Conservation (phyloP, 257 asterid species). For the Plantago elongata region DNA sequence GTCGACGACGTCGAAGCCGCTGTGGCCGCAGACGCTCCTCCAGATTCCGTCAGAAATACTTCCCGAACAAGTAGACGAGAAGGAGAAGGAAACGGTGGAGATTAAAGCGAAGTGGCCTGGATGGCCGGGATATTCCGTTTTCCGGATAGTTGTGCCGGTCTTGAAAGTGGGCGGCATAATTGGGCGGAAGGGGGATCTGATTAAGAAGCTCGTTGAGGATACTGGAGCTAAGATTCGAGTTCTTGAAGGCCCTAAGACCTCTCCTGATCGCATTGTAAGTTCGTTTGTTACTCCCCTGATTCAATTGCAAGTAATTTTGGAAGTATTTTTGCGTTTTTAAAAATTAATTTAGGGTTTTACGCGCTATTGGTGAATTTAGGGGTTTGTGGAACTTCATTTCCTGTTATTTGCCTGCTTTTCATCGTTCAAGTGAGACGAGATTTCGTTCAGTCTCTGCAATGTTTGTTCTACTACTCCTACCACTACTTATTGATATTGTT, state of each 20-base stretch:
- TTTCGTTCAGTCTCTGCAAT: too few relatives aligned
- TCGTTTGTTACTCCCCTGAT: not conserved
- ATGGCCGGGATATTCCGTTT: conserved; percentile 85
- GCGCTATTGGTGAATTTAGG: too few relatives aligned
- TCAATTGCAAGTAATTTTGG: too few relatives aligned
- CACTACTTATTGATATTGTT: too few relatives aligned
- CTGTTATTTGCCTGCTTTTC: too few relatives aligned
- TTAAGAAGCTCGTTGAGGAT: conserved; percentile 81
- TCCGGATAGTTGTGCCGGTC: conserved; percentile 61
- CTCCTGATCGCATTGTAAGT: conserved; percentile 75
- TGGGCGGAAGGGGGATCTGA: conserved; percentile 82
- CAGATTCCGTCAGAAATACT: not conserved
- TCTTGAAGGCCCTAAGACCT: conserved; percentile 57
- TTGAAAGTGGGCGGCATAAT: conserved; percentile 80
- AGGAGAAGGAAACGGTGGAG: conserved; percentile 27
- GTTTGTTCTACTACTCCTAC: too few relatives aligned
- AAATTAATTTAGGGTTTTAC: too few relatives aligned
- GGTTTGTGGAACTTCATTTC: too few relatives aligned
- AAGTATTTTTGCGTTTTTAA: too few relatives aligned
- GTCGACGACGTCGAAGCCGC: too few relatives aligned
- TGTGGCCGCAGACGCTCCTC: too few relatives aligned
- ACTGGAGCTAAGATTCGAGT: conserved; percentile 73
- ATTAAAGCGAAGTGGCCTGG: conserved; percentile 69
- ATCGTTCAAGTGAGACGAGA: too few relatives aligned
- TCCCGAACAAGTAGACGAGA: not conserved